phyloP scores from a whole-genome alignment of 2,329 filamentous ascomycete species.

The Diplodia seriata region DNA sequence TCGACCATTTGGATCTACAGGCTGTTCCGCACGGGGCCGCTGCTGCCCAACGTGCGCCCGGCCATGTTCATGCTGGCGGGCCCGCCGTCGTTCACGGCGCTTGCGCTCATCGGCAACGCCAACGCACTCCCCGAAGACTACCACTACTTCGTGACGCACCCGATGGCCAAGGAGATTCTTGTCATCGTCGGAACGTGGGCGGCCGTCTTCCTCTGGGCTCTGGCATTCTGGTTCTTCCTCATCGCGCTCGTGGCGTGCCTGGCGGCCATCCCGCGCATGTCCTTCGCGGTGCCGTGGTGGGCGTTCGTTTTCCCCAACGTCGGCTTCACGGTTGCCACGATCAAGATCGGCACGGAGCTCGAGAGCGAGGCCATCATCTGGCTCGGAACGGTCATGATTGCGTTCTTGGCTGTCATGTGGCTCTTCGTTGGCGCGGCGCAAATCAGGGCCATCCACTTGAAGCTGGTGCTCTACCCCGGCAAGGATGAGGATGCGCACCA shows the following conservation, averaged over 20 bases:
- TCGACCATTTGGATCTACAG: constrained; percentile 75
- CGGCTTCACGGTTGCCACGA: constrained; percentile 53
- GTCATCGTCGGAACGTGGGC: constrained; percentile 56
- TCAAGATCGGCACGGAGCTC: constrained; percentile 48
- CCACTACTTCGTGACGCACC: constrained; percentile 41
- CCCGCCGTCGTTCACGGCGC: constrained; percentile 72
- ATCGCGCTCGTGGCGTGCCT: constrained; percentile 49
- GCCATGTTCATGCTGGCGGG: constrained; percentile 81
- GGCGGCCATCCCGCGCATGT: constrained; percentile 48
- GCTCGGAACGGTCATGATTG: constrained; percentile 57
- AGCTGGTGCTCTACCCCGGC: constrained; percentile 64
- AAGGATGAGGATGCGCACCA: constrained; percentile 31
- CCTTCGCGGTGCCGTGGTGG: constrained; percentile 69
- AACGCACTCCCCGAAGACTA: constrained; percentile 58
- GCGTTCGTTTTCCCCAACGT: constrained; percentile 59
- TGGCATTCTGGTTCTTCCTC: constrained; percentile 64
- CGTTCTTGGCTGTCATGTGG: constrained; percentile 61
- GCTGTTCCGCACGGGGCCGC: constrained; percentile 72
- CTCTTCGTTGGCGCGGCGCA: constrained; percentile 61
- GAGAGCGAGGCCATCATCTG: constrained; percentile 46
- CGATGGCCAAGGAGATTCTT: constrained; percentile 43
- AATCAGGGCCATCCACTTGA: constrained; percentile 57
- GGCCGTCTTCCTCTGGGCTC: constrained; percentile 69
- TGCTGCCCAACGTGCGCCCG: constrained; percentile 68
- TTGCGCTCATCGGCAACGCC: constrained; percentile 74